Conservation (phyloP, 768 basidiomycete genomes). For the Grammothele lineata region DNA sequence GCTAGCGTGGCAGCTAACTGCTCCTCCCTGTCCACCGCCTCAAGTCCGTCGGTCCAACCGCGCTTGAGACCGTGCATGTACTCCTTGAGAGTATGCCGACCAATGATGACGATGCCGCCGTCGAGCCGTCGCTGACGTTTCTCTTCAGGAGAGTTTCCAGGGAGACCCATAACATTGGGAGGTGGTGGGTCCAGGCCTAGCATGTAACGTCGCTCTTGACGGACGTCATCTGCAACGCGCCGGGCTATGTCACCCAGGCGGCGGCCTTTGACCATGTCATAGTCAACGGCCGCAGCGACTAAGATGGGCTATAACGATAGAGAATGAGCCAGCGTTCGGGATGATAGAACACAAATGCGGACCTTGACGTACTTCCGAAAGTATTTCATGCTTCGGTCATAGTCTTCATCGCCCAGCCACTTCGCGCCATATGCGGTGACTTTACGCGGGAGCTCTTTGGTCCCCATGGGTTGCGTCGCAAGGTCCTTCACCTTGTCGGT, state of each 20-base stretch:
- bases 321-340: constrained; percentile 4
- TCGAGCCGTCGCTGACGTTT: constrained; percentile 56
- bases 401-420: constrained; percentile 95
- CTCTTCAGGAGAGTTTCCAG: constrained; percentile 48
- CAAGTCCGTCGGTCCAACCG: constrained; percentile 78
- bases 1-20: constrained; percentile 61
- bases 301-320: constrained; percentile 69
- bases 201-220: constrained; percentile 61
- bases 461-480: constrained; percentile 62
- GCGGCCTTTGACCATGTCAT: constrained; percentile 75
- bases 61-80: constrained; percentile 82
- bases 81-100: constrained; percentile 91
- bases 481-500: constrained; percentile 74
- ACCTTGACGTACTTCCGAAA: constrained; percentile 99
- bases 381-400: constrained; percentile 76
- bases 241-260: constrained; percentile 83
- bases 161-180: constrained; percentile 39
- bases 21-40: constrained; percentile 69
- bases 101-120: constrained; percentile 85
- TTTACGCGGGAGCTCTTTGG: constrained; percentile 66
- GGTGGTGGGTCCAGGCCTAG: constrained; percentile 58
- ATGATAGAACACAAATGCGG: constrained; percentile 25
- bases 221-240: constrained; percentile 69
- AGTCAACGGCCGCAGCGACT: constrained; percentile 93
- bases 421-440: constrained; percentile 84